Percentiles rank a stretch among this genome's conserved stretches.
These are phyloP conservation scores for Metschnikowia sp. DNA, from an alignment of 805 yeast genomes.

Conservation along the genomic window DNA sequence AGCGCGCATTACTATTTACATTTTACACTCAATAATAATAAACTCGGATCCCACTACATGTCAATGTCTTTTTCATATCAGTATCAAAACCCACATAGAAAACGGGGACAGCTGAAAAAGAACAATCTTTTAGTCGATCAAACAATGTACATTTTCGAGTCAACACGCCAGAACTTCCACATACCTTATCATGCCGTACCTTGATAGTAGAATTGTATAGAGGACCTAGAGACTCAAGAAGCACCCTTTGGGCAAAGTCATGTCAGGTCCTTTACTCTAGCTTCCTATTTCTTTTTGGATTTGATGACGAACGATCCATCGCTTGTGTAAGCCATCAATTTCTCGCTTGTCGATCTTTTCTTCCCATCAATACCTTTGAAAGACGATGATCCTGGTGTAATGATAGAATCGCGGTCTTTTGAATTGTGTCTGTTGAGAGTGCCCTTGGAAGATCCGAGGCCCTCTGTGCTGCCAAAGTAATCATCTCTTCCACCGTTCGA, in stretches of 20 bases:
- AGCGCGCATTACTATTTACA: too few species aligned
- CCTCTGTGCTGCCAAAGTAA: slow-evolving; percentile 11
- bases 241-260: not conserved
- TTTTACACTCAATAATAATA: too few species aligned
- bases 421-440: slow-evolving; percentile 3
- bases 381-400: slow-evolving; percentile 3
- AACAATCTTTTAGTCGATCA: too few species aligned
- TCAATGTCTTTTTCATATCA: too few species aligned
- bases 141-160: too few species aligned
- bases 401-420: not conserved
- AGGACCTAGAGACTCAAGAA: too few species aligned
- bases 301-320: slow-evolving; percentile 40
- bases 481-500: slow-evolving; percentile 6
- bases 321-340: slow-evolving; percentile 39
- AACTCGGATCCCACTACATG: too few species aligned
- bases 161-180: too few species aligned
- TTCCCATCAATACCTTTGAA: not conserved
- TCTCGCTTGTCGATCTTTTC: slow-evolving; percentile 20
- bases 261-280: not conserved
- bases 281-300: slow-evolving; percentile 22
- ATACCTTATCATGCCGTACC: too few species aligned
- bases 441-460: slow-evolving; percentile 3
- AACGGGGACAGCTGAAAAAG: too few species aligned
- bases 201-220: too few species aligned
- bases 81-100: too few species aligned